phyloP scores from a whole-genome alignment of 2,329 filamentous ascomycete species.

The Claviceps cyperi region DNA sequence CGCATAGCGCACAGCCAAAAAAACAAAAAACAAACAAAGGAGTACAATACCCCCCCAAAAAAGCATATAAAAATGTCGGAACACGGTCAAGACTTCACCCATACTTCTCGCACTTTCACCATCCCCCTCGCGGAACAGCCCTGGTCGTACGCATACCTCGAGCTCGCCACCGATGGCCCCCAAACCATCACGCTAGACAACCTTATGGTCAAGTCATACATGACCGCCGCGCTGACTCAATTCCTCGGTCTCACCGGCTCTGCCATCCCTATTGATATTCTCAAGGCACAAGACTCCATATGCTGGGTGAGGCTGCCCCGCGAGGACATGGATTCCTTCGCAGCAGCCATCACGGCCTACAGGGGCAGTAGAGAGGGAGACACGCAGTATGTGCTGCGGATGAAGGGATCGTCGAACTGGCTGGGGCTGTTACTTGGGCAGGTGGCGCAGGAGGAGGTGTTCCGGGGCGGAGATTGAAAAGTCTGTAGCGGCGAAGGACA shows the following conservation, averaged over 20 bases:
- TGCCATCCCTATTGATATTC: constrained; percentile 54
- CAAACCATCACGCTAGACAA: constrained; percentile 33
- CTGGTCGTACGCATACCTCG: constrained; percentile 43
- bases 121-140: constrained; percentile 36
- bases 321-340: constrained; percentile 43
- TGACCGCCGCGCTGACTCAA: constrained; percentile 47
- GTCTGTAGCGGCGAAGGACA: background rate
- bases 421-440: constrained; percentile 43
- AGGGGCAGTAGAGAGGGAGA: constrained; percentile 29
- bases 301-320: constrained; percentile 53
- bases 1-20: background rate
- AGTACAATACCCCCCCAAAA: background rate
- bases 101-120: constrained; percentile 32
- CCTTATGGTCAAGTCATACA: constrained; percentile 47
- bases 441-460: constrained; percentile 24
- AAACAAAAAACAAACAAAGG: background rate
- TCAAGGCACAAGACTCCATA: constrained; percentile 40
- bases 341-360: constrained; percentile 54
- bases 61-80: constrained; percentile 5
- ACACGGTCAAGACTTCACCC: constrained; percentile 23
- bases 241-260: constrained; percentile 57
- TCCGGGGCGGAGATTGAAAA: constrained; percentile 23
- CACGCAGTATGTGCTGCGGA: constrained; percentile 34
- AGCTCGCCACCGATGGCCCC: constrained; percentile 25
- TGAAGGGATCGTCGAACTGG: constrained; percentile 49